Evolutionary conservation across 805 yeast genomes (phyloP).

Genomic region (Lipomyces spencermartinsiae): DNA sequence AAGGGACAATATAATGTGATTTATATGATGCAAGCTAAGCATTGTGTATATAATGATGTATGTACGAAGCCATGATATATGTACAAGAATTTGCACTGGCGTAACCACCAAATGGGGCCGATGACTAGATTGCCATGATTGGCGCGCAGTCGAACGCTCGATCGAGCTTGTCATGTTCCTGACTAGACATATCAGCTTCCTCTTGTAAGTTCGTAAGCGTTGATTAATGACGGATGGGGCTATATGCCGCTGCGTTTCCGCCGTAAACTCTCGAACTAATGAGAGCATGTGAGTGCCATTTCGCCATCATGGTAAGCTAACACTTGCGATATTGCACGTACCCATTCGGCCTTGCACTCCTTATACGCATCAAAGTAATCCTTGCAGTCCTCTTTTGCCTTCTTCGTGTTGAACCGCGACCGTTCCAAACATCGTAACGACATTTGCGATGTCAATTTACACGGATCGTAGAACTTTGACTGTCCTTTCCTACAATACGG

Average conservation of each 20-base stretch:
- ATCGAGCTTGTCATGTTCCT: not conserved
- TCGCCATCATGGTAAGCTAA: not conserved
- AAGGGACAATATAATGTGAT: not conserved
- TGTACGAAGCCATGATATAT: not conserved
- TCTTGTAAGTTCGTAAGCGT: not conserved
- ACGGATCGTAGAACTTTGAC: slow-evolving; percentile 89
- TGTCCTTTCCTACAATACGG: slow-evolving; percentile 62
- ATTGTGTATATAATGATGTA: not conserved
- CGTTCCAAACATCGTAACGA: slow-evolving; percentile 82
- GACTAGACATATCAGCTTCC: not conserved
- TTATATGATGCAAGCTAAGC: not conserved
- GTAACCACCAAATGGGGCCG: not conserved
- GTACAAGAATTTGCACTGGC: not conserved
- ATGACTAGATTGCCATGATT: no score
- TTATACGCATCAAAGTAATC: slow-evolving; percentile 92
- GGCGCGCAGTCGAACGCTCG: no score
- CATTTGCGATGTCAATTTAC: slow-evolving; percentile 87
- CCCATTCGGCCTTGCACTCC: slow-evolving; percentile 86
- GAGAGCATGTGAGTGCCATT: slow-evolving; percentile 3
- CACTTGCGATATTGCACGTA: slow-evolving; percentile 35
- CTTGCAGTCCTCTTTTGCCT: slow-evolving; percentile 59
- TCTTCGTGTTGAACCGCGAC: slow-evolving; percentile 67
- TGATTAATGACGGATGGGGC: not conserved
- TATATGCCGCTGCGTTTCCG: not conserved
- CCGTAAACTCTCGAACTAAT: not conserved